These are phyloP conservation scores for Anthoceros angustus DNA, from an alignment of 225 moss, liverwort and hornwort species.

Conservation along the genomic window DNA sequence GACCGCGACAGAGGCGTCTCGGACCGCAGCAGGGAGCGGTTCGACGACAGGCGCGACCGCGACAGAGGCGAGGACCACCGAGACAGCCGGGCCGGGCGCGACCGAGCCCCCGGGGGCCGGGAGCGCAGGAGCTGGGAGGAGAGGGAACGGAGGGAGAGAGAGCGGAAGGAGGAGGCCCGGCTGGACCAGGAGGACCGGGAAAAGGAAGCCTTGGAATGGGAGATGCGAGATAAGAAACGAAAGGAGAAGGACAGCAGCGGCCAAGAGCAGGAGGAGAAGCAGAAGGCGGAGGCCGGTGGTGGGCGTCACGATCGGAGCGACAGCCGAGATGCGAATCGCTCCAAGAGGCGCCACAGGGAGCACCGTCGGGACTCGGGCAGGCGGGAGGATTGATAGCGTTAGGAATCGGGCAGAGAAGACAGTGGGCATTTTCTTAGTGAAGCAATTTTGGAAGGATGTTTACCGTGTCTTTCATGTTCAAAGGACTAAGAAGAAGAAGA, in stretches of 20 bases:
- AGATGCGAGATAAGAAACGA: background rate
- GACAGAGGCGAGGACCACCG: background rate
- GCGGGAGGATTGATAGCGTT: background rate
- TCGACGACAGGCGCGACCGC: too few relatives aligned
- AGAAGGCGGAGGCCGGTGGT: background rate
- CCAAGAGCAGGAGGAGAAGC: background rate
- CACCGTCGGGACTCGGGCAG: background rate
- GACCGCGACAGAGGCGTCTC: too few relatives aligned
- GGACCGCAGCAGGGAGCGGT: too few relatives aligned
- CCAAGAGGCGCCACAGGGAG: too few relatives aligned
- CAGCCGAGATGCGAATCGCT: background rate
- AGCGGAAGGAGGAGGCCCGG: constrained; percentile 1
- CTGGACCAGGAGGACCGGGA: background rate
- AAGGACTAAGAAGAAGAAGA: too few relatives aligned
- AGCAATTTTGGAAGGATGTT: too few relatives aligned
- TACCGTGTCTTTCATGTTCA: too few relatives aligned
- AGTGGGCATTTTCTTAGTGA: too few relatives aligned
- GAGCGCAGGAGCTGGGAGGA: background rate
- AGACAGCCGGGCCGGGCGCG: background rate
- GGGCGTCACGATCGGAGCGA: background rate
- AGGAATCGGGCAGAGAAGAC: too few relatives aligned
- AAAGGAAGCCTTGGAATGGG: background rate
- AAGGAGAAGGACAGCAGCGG: background rate
- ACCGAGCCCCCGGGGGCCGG: too few relatives aligned
- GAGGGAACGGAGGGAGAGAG: background rate